These are phyloP conservation scores for Colletotrichum kahawae DNA, from an alignment of 2,329 filamentous ascomycete species.

Conservation along the genomic window DNA sequence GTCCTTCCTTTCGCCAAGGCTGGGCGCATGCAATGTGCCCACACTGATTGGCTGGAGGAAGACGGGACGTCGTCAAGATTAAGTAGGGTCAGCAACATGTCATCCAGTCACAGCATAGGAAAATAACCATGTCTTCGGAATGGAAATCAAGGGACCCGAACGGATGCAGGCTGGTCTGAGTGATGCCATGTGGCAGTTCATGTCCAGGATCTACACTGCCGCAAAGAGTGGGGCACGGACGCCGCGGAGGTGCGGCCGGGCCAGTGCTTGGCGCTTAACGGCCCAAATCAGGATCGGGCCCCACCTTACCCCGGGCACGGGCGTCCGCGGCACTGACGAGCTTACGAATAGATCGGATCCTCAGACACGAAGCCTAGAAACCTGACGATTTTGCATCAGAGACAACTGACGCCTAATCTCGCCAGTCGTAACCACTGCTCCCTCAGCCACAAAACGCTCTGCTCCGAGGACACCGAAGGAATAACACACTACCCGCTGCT, in stretches of 20 bases:
- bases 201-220: neutral
- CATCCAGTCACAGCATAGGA: neutral
- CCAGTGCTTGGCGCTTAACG: neutral
- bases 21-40: neutral
- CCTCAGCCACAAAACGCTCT: neutral
- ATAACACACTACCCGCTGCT: neutral
- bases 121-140: neutral
- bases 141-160: neutral
- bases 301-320: neutral
- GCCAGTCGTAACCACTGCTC: no score
- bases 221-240: neutral
- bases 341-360: neutral
- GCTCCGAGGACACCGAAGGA: neutral
- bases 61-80: neutral
- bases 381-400: neutral
- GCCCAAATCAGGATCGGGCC: neutral
- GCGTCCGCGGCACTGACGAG: neutral
- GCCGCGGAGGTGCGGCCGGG: neutral
- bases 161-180: neutral
- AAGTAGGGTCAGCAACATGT: neutral
- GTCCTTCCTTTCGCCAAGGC: neutral
- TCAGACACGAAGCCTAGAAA: neutral
- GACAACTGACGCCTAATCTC: neutral
- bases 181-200: neutral
- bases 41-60: neutral